Conservation (phyloP, 495 filamentous ascomycete genomes). For the Tirmania nivea region DNA sequence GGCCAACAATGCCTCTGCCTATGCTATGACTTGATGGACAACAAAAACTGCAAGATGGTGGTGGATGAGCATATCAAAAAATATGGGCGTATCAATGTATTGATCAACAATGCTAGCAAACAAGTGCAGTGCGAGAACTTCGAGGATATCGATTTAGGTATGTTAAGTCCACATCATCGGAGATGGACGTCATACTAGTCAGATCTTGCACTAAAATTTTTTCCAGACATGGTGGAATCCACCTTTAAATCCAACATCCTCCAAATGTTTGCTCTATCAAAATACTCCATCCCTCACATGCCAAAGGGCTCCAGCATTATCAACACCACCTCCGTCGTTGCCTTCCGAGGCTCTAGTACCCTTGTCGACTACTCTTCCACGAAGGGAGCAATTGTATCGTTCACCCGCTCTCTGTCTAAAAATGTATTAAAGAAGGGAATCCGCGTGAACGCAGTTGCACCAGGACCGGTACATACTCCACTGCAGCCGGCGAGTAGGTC, state of each 20-base stretch:
- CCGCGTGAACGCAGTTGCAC: conserved; percentile 40
- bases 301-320: conserved; percentile 34
- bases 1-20: conserved; percentile 27
- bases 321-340: conserved; percentile 35
- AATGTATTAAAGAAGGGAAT: conserved; percentile 38
- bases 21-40: conserved; percentile 28
- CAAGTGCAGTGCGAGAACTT: conserved; percentile 33
- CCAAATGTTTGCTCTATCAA: conserved; percentile 40
- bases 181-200: no score
- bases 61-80: conserved; percentile 31
- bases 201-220: no score
- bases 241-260: conserved; percentile 38
- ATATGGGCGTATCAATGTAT: conserved; percentile 30
- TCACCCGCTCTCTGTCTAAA: conserved; percentile 34
- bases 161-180: background rate
- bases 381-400: conserved; percentile 39
- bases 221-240: conserved; percentile 27
- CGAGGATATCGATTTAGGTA: conserved; percentile 25
- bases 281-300: conserved; percentile 37
- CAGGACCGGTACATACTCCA: conserved; percentile 37
- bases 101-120: conserved; percentile 41
- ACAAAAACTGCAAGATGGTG: conserved; percentile 25
- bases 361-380: conserved; percentile 40
- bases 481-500: conserved; percentile 33
- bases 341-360: conserved; percentile 30